Evolutionary conservation across 768 basidiomycete species (phyloP), one percentile per base, ranked within the genome.

Genomic region (Cystoderma amianthinum): DNA sequence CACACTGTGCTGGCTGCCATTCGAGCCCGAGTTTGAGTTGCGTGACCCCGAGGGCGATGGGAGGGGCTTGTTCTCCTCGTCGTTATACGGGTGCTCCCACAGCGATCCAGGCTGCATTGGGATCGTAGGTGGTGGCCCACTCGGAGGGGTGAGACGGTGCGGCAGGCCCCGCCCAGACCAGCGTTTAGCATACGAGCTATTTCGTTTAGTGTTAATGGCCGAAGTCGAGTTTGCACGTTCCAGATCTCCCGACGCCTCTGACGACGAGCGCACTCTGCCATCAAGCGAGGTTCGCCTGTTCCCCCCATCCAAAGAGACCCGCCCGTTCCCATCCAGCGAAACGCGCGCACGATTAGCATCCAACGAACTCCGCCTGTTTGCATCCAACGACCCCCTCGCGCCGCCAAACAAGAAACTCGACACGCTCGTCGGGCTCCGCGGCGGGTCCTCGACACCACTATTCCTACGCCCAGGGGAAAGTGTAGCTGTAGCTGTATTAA

Each of bases 101-200:
- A n/a, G n/a, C n/a, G n/a, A n/a, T n/a, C n/a, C 54, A 20, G 56
- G 45, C 12, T 57, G 61, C 43, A 43, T 53, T 24, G 61, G 76
- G 18, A 71, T 55, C 12, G 72, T 69, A 3, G 80, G 77, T 20
- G 76, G 69, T 12, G 82, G 79, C 4, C 78, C 82, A 19, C 62
- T 69, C 2, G 82, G 80, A 7, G 81, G 80, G 3, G 74, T 74
- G 37, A 68, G 55, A 36, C 71, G 68, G 16, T 72, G 68, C 6
- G 81, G 81, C 46, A 64, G 55, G 19, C 52, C 52, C 47, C 74
- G 76, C 38, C 74, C 65, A 25, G 79, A 80, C 78, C 79, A 78
- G 39, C 77, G 63, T 40, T 66, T 59, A 28, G 25, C 25, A 28
- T 28, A 28, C n/a, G n/a, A 7, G n/a, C 25, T 28, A 38, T 57